Evolutionary conservation across 306 rosid species (phyloP).

Genomic region (Sesbania bispinosa): DNA sequence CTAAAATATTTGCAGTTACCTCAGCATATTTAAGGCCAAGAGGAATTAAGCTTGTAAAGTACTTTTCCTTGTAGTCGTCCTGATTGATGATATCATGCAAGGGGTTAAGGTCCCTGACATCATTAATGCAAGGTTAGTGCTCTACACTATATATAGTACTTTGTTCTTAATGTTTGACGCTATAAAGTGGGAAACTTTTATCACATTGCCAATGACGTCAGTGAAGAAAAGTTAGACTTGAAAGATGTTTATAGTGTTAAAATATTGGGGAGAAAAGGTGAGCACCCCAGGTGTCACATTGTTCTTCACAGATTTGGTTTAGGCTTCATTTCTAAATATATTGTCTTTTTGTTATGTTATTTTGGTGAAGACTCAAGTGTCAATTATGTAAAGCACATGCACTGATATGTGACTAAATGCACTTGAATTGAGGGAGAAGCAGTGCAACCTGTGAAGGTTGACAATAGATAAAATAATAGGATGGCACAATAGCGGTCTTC

Average conservation of each 20-base stretch:
- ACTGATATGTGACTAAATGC: no score
- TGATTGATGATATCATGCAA: conserved; percentile 69
- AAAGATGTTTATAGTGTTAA: neutral
- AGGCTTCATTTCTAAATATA: neutral
- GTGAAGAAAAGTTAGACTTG: neutral
- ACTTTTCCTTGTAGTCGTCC: conserved; percentile 69
- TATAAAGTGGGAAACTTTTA: neutral
- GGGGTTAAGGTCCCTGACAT: conserved; percentile 85
- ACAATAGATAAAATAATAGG: neutral
- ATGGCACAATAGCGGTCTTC: no score
- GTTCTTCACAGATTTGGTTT: neutral
- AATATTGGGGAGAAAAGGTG: neutral
- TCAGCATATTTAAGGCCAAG: conserved; percentile 73
- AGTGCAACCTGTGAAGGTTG: neutral
- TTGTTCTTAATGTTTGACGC: neutral
- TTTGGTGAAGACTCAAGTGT: neutral
- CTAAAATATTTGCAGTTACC: conserved; percentile 45
- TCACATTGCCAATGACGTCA: neutral
- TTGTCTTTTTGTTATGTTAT: neutral
- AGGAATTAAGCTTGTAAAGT: conserved; percentile 64
- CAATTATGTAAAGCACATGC: no score
- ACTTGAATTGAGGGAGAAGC: conserved; percentile 11
- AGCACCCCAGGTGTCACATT: neutral
- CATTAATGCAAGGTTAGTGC: conserved; percentile 23
- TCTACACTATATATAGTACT: neutral